Evolutionary conservation across 2,329 filamentous ascomycete genomes (phyloP), one percentile per base, ranked within the genome.

Genomic region (Penicillium paneum): DNA sequence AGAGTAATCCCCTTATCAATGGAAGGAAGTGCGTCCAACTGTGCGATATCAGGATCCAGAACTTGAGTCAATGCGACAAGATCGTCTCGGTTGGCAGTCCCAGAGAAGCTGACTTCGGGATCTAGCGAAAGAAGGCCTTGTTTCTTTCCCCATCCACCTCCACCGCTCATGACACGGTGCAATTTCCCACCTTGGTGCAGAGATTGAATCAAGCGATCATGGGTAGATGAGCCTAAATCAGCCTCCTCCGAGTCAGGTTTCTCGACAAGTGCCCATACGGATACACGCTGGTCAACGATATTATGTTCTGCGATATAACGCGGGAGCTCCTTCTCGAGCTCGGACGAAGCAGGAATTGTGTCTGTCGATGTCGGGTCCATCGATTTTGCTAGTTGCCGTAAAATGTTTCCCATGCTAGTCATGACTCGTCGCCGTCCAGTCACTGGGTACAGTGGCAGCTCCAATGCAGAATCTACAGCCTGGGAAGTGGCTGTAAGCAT

Each of bases 111-210:
- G 36, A 66, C 64, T 53, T 76, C 74, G 10, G 73, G 74, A 54
- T 76, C 74, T 5, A 76, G 55, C 1, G 74, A 76, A 19, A 76
- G 65, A 10, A 76, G 67, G 3, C 74, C 74, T 49, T 74, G 72
- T 57, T 76, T 76, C 60, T 76, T 76, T n/a, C 74, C 74, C 74
- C 74, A 76, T 55, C 74, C 74, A 38, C 74, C 74, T 34, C 74
- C 74, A 15, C 74, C 74, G 32, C 74, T 76, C 64, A 76, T 69
- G 26, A 76, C 72, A 43, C 71, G 73, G 55, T 76, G 72, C 38
- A 76, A 64, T 55, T 70, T 72, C 36, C 71, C 71, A 13, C 74
- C 73, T 17, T 59, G 59, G 5, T 56, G 58, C 31, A 76, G 61
- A 12, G 67, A 64, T 12, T 63, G 40, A 32, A 57, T 52, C 31